phyloP scores from a whole-genome alignment of 495 filamentous ascomycete genomes.

The Hypoxylon intermedium region DNA sequence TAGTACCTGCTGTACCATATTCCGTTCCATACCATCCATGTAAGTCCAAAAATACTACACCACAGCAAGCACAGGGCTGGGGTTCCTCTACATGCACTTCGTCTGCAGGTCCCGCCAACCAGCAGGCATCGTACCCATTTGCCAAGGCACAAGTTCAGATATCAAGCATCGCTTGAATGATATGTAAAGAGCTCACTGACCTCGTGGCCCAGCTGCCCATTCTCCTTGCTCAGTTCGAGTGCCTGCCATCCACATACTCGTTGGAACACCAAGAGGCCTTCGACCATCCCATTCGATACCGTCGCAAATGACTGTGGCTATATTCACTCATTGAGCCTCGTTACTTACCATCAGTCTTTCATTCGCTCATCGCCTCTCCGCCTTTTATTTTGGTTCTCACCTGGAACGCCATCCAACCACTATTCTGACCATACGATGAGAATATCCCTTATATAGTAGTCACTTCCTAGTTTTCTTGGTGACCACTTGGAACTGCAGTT shows the following conservation, averaged over 20 bases:
- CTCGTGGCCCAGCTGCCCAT: slow-evolving; percentile 3
- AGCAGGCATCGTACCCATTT: slow-evolving; percentile 12
- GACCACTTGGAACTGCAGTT: neutral
- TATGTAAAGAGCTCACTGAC: slow-evolving; percentile 28
- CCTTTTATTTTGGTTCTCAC: neutral
- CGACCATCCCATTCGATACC: neutral
- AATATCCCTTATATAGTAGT: slow-evolving; percentile 1
- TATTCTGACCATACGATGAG: slow-evolving; percentile 2
- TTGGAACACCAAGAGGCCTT: slow-evolving; percentile 4
- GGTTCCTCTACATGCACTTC: slow-evolving; percentile 17
- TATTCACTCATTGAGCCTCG: slow-evolving; percentile 22
- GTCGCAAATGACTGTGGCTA: slow-evolving; percentile 8
- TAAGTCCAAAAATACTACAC: slow-evolving; percentile 23
- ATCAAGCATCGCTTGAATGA: slow-evolving; percentile 16
- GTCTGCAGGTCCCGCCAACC: slow-evolving; percentile 35
- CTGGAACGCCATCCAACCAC: neutral
- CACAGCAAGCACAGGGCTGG: slow-evolving; percentile 6
- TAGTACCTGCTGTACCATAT: neutral
- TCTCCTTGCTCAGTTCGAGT: slow-evolving; percentile 12
- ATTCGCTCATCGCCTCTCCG: neutral
- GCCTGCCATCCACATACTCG: slow-evolving; percentile 3
- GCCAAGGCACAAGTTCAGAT: slow-evolving; percentile 30
- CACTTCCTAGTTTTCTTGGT: neutral
- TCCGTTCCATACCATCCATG: slow-evolving; percentile 17
- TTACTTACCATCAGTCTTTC: slow-evolving; percentile 22